Percentiles rank a stretch among this genome's conserved stretches.
Conservation (phyloP, 768 basidiomycete species). For the Galerina marginata region DNA sequence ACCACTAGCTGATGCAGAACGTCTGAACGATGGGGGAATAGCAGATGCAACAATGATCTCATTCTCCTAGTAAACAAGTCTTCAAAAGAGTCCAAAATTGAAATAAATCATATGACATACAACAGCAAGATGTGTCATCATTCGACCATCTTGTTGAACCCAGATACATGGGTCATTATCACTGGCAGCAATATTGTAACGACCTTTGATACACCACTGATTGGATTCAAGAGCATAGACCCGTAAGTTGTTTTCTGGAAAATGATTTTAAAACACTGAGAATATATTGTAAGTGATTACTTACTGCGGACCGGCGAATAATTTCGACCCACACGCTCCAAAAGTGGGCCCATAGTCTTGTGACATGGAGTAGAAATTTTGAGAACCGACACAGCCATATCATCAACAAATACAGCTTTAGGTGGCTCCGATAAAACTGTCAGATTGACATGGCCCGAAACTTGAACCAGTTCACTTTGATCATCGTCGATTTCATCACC, state of each 20-base stretch:
- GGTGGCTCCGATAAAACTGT: background rate
- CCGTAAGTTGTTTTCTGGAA: background rate
- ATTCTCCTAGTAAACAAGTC: too few species aligned
- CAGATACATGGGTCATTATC: background rate
- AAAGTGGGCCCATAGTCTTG: background rate
- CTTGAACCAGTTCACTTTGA: background rate
- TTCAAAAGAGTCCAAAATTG: too few species aligned
- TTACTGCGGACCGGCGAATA: background rate
- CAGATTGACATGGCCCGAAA: background rate
- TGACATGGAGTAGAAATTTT: background rate
- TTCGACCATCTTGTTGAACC: background rate
- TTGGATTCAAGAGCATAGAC: background rate
- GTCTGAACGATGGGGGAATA: background rate
- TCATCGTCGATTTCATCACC: background rate
- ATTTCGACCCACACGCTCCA: background rate
- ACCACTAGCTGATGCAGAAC: background rate
- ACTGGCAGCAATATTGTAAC: background rate
- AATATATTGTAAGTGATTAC: background rate
- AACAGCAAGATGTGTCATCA: too few species aligned
- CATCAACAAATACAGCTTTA: background rate
- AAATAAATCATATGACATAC: too few species aligned
- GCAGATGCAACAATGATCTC: background rate
- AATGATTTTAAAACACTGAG: background rate
- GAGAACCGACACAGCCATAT: background rate
- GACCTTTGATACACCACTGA: background rate